Evolutionary conservation across 2,329 filamentous ascomycete genomes (phyloP).

Genomic region (Saccharata proteae): DNA sequence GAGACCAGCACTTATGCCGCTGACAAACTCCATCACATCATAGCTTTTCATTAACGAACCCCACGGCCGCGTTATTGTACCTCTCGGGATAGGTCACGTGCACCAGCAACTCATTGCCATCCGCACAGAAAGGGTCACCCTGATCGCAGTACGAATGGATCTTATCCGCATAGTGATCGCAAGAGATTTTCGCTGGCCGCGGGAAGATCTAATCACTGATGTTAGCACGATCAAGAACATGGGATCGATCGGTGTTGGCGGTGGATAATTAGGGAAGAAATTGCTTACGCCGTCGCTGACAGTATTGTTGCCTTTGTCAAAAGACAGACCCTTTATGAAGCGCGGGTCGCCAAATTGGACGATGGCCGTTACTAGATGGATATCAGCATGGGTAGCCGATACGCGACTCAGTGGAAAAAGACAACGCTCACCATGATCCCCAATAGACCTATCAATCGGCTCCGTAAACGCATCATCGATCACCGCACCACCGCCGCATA

Average conservation of each 20-base stretch:
- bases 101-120: not conserved
- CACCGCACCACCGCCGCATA: conserved; percentile 10
- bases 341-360: conserved; percentile 5
- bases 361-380: conserved; percentile 2
- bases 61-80: conserved; percentile 2
- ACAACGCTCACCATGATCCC: conserved; percentile 1
- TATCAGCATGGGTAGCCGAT: too few species aligned
- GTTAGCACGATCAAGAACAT: too few species aligned
- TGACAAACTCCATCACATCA: too few species aligned
- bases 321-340: not conserved
- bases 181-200: conserved; percentile 3
- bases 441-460: conserved; percentile 2
- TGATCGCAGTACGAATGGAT: conserved; percentile 4
- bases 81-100: conserved; percentile 4
- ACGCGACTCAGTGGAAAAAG: not conserved
- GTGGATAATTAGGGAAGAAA: too few species aligned
- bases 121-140: conserved; percentile 2
- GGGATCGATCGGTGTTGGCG: too few species aligned
- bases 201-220: too few species aligned
- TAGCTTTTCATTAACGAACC: conserved; percentile 5
- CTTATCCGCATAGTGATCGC: conserved; percentile 1
- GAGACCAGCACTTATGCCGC: too few species aligned
- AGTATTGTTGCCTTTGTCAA: conserved; percentile 2
- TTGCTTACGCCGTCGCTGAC: too few species aligned
- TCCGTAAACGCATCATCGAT: not conserved